phyloP scores from a whole-genome alignment of 495 filamentous ascomycete genomes.

The Evansstolkia leycettana region DNA sequence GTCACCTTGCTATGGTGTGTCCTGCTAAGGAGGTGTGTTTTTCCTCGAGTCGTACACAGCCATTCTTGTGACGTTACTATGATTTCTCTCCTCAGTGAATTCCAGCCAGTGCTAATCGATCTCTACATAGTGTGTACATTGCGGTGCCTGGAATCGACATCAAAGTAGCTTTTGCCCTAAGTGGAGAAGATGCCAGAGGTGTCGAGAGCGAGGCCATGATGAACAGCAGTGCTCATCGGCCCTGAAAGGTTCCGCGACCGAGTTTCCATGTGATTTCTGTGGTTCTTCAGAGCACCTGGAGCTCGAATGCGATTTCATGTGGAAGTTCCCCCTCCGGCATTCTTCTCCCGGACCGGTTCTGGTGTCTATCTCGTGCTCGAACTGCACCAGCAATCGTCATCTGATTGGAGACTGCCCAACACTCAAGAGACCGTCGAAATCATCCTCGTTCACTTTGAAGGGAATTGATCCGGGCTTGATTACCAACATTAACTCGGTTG shows the following conservation, averaged over 20 bases:
- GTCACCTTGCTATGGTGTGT: constrained; percentile 34
- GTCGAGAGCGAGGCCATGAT: constrained; percentile 34
- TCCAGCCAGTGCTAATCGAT: constrained; percentile 3
- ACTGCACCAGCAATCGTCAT: constrained; percentile 33
- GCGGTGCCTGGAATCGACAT: constrained; percentile 27
- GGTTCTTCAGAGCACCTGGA: constrained; percentile 27
- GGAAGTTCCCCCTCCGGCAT: constrained; percentile 21
- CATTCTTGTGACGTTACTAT: no score
- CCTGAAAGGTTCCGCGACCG: constrained; percentile 23
- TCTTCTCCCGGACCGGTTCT: constrained; percentile 12
- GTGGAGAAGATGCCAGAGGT: constrained; percentile 31
- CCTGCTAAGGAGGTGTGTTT: constrained; percentile 28
- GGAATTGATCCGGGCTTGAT: constrained; percentile 22
- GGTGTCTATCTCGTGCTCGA: constrained; percentile 35
- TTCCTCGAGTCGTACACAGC: background rate
- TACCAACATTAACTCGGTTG: constrained; percentile 23
- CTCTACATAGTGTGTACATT: constrained; percentile 29
- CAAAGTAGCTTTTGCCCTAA: constrained; percentile 25
- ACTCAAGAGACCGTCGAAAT: constrained; percentile 9
- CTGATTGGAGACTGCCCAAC: constrained; percentile 36
- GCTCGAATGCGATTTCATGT: constrained; percentile 29
- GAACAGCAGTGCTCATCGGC: constrained; percentile 22
- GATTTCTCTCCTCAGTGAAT: background rate
- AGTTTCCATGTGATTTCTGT: constrained; percentile 35
- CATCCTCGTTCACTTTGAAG: constrained; percentile 24